Conservation (phyloP, 495 filamentous ascomycete genomes). For the Chaetomidium leptoderma region DNA sequence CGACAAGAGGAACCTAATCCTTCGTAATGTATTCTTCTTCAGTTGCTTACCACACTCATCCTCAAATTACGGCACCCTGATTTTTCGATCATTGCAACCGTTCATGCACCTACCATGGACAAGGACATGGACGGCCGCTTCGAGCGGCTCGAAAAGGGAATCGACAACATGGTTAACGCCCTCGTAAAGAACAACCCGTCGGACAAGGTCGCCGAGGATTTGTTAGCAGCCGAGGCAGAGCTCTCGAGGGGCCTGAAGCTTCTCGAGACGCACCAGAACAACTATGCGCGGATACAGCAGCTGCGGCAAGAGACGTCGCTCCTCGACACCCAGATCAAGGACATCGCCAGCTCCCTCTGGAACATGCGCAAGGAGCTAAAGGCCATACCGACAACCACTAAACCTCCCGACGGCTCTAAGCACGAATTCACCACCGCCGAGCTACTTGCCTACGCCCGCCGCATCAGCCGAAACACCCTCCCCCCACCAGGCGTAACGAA, state of each 20-base stretch:
- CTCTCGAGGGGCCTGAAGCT: conserved; percentile 57
- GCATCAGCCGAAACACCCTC: conserved; percentile 66
- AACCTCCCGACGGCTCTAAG: conserved; percentile 37
- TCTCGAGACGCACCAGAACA: conserved; percentile 64
- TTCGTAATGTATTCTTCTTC: neutral
- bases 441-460: conserved; percentile 66
- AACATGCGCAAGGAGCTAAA: conserved; percentile 63
- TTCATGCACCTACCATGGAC: conserved; percentile 46
- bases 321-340: conserved; percentile 59
- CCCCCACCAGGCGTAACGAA: conserved; percentile 58
- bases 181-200: conserved; percentile 76
- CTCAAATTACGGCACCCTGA: too few species aligned
- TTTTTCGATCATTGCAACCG: neutral
- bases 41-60: too few species aligned
- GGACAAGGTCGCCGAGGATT: conserved; percentile 54
- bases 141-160: conserved; percentile 62
- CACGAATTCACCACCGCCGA: conserved; percentile 58
- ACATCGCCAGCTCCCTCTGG: conserved; percentile 57
- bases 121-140: conserved; percentile 56
- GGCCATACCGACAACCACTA: conserved; percentile 50
- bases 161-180: conserved; percentile 65
- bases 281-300: conserved; percentile 57
- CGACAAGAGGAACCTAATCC: too few species aligned
- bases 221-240: conserved; percentile 63
- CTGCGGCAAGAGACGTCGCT: conserved; percentile 57